A percentile compares a stretch with the other conserved stretches of the same genome.
Evolutionary conservation across 129 eudicot genomes (phyloP).

Genomic region (Daucus carota): DH1_v3.0 NC_030383.2:45540001-45540500

Average conservation of each 20-base stretch:
- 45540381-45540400: background rate
- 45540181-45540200: constrained; percentile 11
- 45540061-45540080: constrained; percentile 7
- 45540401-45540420: background rate
- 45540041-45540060: constrained; percentile 35
- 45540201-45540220: constrained; percentile 22
- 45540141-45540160: constrained; percentile 14
- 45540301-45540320: background rate
- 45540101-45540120: constrained; percentile 21
- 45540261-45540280: constrained; percentile 23
- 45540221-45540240: constrained; percentile 19
- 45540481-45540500: background rate
- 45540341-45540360: background rate
- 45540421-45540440: background rate
- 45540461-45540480: background rate
- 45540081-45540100: constrained; percentile 20
- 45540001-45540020: constrained; percentile 34
- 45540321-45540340: background rate
- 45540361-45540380: background rate
- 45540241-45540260: constrained; percentile 20
- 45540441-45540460: background rate
- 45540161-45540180: constrained; percentile 28
- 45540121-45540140: constrained; percentile 19
- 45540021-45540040: constrained; percentile 23
- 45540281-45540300: background rate